These are phyloP conservation scores for Lojkania enalia DNA, from an alignment of 2,329 filamentous ascomycete species.

Conservation along the genomic window DNA sequence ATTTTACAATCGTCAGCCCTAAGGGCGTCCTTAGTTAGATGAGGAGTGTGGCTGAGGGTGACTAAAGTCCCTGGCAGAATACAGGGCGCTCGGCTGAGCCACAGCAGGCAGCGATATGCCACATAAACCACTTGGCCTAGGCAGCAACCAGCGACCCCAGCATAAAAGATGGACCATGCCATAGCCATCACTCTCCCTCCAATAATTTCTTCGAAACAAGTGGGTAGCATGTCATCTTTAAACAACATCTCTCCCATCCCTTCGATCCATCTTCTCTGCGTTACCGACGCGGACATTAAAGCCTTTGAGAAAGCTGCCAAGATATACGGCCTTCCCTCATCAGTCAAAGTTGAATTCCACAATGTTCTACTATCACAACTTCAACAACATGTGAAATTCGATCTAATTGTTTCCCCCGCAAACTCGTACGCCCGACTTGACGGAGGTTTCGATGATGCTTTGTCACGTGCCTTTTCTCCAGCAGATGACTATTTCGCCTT, in stretches of 20 bases:
- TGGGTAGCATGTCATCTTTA: too few relatives aligned
- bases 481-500: conserved; percentile 52
- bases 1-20: too few relatives aligned
- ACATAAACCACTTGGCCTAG: too few relatives aligned
- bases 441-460: conserved; percentile 58
- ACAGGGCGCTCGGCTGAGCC: too few relatives aligned
- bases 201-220: too few relatives aligned
- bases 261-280: conserved; percentile 49
- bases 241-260: conserved; percentile 40
- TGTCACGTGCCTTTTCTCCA: conserved; percentile 55
- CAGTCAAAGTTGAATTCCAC: conserved; percentile 43
- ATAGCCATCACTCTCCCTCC: too few relatives aligned
- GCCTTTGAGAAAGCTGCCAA: conserved; percentile 47
- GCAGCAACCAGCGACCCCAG: too few relatives aligned
- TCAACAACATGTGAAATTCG: conserved; percentile 44
- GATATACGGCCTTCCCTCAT: conserved; percentile 35
- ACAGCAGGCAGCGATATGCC: too few relatives aligned
- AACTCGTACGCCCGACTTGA: conserved; percentile 60
- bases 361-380: conserved; percentile 47
- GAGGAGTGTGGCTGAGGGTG: too few relatives aligned
- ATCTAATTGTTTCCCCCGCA: conserved; percentile 58
- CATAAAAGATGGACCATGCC: too few relatives aligned
- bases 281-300: conserved; percentile 41
- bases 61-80: too few relatives aligned
- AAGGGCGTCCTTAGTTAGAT: too few relatives aligned